Percentiles rank a stretch among this genome's conserved stretches.
Evolutionary conservation across 768 basidiomycete genomes (phyloP).

Genomic region (Dentipellis fragilis): DNA sequence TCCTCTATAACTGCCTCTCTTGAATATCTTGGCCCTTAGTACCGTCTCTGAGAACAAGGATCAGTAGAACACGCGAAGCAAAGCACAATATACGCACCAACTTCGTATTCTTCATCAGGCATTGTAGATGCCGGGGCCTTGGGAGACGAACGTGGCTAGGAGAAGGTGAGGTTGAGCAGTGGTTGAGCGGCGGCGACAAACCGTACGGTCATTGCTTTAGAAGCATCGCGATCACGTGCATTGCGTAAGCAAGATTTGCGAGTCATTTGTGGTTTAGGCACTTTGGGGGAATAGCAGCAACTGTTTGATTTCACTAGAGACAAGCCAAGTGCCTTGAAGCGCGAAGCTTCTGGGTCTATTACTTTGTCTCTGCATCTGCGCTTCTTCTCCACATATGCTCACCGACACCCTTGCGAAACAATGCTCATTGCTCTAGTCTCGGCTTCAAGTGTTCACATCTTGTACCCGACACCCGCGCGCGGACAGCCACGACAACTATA

Average conservation of each 20-base stretch:
- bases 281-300: no score
- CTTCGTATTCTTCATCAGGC: conserved; percentile 12
- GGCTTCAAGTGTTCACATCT: background rate
- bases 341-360: no score
- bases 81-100: conserved; percentile 4
- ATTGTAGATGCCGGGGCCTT: background rate
- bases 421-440: background rate
- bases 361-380: background rate
- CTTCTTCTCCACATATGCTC: background rate
- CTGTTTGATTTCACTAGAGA: no score
- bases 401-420: background rate
- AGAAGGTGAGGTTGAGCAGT: no score
- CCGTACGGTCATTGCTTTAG: no score
- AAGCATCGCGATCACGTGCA: background rate
- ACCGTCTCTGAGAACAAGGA: conserved; percentile 4
- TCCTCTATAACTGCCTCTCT: conserved; percentile 12
- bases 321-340: no score
- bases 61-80: background rate
- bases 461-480: background rate
- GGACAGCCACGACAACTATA: background rate
- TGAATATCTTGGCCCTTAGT: conserved; percentile 13
- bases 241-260: no score
- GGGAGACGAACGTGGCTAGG: no score
- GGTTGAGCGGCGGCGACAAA: no score
- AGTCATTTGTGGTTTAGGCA: no score